A percentile compares a stretch with the other conserved stretches of the same genome.
Evolutionary conservation across 2,329 filamentous ascomycete species (phyloP).

Genomic region (Aspergillus neoniger): DNA sequence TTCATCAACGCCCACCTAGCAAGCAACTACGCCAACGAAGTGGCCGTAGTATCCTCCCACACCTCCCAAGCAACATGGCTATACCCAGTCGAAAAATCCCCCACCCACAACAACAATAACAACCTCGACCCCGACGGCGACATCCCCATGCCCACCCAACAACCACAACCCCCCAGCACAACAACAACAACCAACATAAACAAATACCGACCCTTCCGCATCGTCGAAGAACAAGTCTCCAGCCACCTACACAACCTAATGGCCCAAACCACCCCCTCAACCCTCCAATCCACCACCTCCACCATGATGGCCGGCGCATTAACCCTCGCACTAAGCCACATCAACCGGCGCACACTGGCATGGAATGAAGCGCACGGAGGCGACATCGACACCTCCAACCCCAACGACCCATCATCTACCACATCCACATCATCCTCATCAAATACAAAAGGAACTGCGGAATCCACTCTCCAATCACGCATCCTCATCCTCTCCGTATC

Average conservation of each 20-base stretch:
- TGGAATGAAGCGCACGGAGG: conserved; percentile 60
- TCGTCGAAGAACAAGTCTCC: conserved; percentile 80
- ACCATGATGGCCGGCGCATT: conserved; percentile 90
- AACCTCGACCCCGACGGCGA: conserved; percentile 50
- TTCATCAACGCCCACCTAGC: conserved; percentile 97
- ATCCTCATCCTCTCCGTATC: conserved; percentile 91
- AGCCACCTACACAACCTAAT: conserved; percentile 74
- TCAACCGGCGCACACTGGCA: conserved; percentile 75
- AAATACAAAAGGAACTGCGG: conserved; percentile 24
- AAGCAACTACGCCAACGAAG: conserved; percentile 89
- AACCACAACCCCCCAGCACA: conserved; percentile 22
- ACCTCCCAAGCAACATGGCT: conserved; percentile 84
- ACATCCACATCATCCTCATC: neutral
- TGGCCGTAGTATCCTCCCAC: conserved; percentile 88
- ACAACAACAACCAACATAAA: conserved; percentile 59
- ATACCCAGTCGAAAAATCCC: conserved; percentile 62
- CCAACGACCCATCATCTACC: neutral
- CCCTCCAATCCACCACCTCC: conserved; percentile 66
- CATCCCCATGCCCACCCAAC: conserved; percentile 58
- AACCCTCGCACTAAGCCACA: conserved; percentile 84
- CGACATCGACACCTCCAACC: conserved; percentile 34
- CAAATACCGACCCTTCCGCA: conserved; percentile 89
- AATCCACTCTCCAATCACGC: conserved; percentile 63
- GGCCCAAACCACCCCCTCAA: conserved; percentile 62
- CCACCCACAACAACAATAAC: conserved; percentile 14